Evolutionary conservation across 306 rosid genomes (phyloP).

Genomic region (Sophora flavescens): DNA sequence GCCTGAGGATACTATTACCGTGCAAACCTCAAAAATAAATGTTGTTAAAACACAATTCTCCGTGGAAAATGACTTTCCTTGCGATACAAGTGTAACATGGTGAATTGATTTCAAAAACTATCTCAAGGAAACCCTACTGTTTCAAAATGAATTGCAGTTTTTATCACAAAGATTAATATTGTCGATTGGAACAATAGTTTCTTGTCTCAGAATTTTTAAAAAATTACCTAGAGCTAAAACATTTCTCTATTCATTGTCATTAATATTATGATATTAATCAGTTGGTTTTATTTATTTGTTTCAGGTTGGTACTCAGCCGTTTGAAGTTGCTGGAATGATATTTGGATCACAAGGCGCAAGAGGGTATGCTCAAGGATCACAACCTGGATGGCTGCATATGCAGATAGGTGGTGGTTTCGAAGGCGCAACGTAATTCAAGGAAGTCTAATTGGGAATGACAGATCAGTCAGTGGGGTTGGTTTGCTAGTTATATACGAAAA

Average conservation of each 20-base stretch:
- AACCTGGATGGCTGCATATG: constrained; percentile 88
- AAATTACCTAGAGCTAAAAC: background rate
- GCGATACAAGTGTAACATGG: background rate
- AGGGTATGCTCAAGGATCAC: constrained; percentile 66
- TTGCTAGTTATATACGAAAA: constrained; percentile 10
- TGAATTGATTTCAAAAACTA: background rate
- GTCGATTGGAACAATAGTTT: constrained; percentile 1
- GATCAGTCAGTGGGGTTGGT: constrained; percentile 10
- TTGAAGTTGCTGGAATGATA: constrained; percentile 67
- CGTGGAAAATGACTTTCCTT: background rate
- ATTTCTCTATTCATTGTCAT: background rate
- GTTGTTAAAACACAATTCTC: constrained; percentile 11
- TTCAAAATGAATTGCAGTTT: background rate
- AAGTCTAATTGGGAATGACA: constrained; percentile 4
- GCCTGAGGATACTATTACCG: background rate
- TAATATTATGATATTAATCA: constrained; percentile 32
- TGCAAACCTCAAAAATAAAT: background rate
- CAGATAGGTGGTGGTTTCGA: constrained; percentile 81
- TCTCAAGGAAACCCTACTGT: background rate
- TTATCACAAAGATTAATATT: background rate
- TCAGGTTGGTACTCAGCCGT: constrained; percentile 66
- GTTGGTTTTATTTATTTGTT: constrained; percentile 46
- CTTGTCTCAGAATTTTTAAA: background rate
- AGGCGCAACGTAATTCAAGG: constrained; percentile 56
- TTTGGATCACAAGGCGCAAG: constrained; percentile 69